A percentile compares a stretch with the other conserved stretches of the same genome.
Conservation (phyloP, 2,329 filamentous ascomycete species). For the Alternaria conjuncta region DNA sequence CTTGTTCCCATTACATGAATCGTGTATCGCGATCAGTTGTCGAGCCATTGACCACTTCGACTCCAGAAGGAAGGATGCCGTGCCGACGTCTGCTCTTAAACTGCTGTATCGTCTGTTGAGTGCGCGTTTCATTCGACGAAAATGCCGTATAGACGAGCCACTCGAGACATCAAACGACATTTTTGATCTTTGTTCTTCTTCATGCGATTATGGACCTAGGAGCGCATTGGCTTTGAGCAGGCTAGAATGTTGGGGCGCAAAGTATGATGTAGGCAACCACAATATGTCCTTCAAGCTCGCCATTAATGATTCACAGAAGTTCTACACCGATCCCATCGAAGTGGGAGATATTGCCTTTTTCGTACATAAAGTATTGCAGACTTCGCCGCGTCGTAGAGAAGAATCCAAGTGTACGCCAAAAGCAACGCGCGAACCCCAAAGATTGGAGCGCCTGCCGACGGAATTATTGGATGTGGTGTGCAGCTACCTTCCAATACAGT, state of each 20-base stretch:
- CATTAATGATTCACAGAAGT: conserved; percentile 24
- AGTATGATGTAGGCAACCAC: conserved; percentile 25
- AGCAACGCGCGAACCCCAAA: not conserved
- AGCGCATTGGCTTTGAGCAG: conserved; percentile 26
- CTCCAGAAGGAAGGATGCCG: not conserved
- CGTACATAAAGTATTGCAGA: conserved; percentile 16
- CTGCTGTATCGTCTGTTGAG: conserved; percentile 21
- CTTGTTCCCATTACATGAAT: conserved; percentile 34
- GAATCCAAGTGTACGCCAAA: not conserved
- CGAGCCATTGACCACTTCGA: conserved; percentile 18
- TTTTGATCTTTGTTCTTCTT: conserved; percentile 18
- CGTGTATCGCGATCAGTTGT: conserved; percentile 30
- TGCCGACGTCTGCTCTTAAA: conserved; percentile 7
- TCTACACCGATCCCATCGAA: conserved; percentile 28
- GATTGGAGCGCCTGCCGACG: conserved; percentile 23
- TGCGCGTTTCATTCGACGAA: conserved; percentile 6
- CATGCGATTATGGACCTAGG: conserved; percentile 19
- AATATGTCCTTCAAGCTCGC: not conserved
- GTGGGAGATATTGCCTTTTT: conserved; percentile 12
- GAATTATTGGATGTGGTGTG: conserved; percentile 27
- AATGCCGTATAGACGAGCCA: not conserved
- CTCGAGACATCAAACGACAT: conserved; percentile 21
- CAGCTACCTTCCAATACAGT: conserved; percentile 17
- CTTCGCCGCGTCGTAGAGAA: conserved; percentile 7
- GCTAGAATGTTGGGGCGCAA: conserved; percentile 34